Evolutionary conservation across 352 stramenopile genomes (phyloP), one percentile per base, ranked within the genome.

Genomic region (Aphanomyces cochlioides): DNA sequence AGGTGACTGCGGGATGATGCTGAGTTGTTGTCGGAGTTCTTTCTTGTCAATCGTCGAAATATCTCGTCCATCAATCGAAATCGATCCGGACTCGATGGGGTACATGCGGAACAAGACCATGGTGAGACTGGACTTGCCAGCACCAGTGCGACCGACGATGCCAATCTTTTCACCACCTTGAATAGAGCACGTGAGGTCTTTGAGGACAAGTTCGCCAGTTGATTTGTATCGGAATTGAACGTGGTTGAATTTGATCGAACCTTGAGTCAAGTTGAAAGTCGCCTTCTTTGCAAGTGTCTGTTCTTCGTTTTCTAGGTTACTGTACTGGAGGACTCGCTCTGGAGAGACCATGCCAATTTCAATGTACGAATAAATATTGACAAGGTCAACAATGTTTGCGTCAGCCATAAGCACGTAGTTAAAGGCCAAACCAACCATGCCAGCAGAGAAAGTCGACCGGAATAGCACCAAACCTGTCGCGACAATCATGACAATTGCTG

Each of bases 271-370:
- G 1, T 74, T 86, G 39, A 93, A 69, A 36, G 67, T 65, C 6
- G 69, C 63, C 13, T 86, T 83, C 80, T 81, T 81, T 28, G 67
- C 3, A 2, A 71, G 54, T 3, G 39, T 50, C 15, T 75, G 47
- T 67, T 67, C 21, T 72, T 92, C 86, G 5, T 74, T 65, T 4
- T 79, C 64, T 10, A 95, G 59, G 60, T 81, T 76, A 0, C 76
- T 71, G 76, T 95, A 97, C 73, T 96, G 88, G 34, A 89, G 82
- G 38, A 97, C 80, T 15, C 90, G 87, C 72, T 97, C 90, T 6
- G 96, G 88, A 6, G 85, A 83, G n/a, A 97, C 92, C 85, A 97
- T 95, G 47, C 96, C 84, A n/a, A 90, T 88, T 75, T 97, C 91
- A 1, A 90, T 94, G 50, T 92, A 88, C 36, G 94, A 78, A 21